Evolutionary conservation across 345 rosid species (phyloP).

Genomic region (Excoecaria cochinchinensis): DNA sequence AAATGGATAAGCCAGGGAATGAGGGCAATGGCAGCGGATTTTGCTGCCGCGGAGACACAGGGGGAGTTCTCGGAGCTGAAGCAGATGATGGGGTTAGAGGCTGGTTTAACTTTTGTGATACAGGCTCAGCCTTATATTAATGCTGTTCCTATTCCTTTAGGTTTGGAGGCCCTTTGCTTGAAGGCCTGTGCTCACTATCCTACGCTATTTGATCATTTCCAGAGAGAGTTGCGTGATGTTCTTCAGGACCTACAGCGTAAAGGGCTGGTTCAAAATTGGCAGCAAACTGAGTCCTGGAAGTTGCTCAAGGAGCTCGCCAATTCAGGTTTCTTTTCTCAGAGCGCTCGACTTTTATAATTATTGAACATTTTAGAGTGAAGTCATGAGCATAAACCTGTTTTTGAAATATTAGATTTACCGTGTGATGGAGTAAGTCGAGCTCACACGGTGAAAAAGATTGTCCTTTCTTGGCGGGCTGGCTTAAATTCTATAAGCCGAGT

Average conservation of each 20-base stretch:
- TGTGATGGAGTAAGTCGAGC: not conserved
- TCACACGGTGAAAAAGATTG: not conserved
- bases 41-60: conserved; percentile 67
- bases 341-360: not conserved
- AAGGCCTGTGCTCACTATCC: conserved; percentile 90
- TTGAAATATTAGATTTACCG: not conserved
- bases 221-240: conserved; percentile 79
- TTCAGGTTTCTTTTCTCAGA: conserved; percentile 51
- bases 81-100: conserved; percentile 57
- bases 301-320: conserved; percentile 86
- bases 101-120: conserved; percentile 86
- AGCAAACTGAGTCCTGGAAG: conserved; percentile 72
- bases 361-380: not conserved
- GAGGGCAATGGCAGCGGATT: conserved; percentile 80
- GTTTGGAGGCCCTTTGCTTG: conserved; percentile 75
- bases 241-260: conserved; percentile 63
- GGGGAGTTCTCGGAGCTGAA: conserved; percentile 75
- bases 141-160: conserved; percentile 81
- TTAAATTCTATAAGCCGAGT: not conserved
- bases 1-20: conserved; percentile 81
- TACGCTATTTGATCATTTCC: conserved; percentile 88
- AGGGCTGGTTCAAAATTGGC: conserved; percentile 60
- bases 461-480: not conserved
- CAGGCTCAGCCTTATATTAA: conserved; percentile 85
- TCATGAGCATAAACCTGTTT: not conserved